Evolutionary conservation across 2,329 filamentous ascomycete genomes (phyloP).

Genomic region (Pyricularia sp.): DNA sequence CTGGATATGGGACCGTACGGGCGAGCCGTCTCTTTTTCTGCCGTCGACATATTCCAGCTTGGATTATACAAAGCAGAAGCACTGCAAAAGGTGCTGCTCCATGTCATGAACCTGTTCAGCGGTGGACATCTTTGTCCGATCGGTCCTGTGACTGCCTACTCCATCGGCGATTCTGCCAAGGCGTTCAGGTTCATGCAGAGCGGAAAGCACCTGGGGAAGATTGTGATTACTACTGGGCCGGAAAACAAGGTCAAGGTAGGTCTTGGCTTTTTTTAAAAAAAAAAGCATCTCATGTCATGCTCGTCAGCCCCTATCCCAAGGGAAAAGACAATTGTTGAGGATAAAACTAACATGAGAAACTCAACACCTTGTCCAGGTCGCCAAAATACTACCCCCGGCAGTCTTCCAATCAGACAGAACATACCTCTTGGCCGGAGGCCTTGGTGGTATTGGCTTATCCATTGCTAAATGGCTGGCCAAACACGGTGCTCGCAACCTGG

Average conservation of each 20-base stretch:
- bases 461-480: conserved; percentile 13
- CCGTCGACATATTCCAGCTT: not conserved
- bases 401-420: not conserved
- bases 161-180: conserved; percentile 7
- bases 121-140: not conserved
- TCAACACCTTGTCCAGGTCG: not conserved
- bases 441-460: conserved; percentile 13
- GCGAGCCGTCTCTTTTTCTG: not conserved
- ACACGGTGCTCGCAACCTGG: conserved; percentile 12
- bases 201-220: conserved; percentile 29
- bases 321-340: no score
- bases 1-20: conserved; percentile 1
- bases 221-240: conserved; percentile 15
- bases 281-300: not conserved
- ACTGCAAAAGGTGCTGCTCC: not conserved
- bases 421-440: conserved; percentile 15
- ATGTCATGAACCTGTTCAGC: not conserved
- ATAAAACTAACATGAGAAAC: no score
- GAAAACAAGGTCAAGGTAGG: not conserved
- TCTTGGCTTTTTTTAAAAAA: no score
- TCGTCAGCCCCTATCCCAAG: no score
- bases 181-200: conserved; percentile 27
- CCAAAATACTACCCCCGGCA: not conserved
- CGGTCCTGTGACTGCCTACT: conserved; percentile 7
- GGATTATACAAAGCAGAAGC: not conserved